Evolutionary conservation across 1,139 yeast genomes (phyloP), one percentile per base, ranked within the genome.

Genomic region (Hansenula lynferdii): DNA sequence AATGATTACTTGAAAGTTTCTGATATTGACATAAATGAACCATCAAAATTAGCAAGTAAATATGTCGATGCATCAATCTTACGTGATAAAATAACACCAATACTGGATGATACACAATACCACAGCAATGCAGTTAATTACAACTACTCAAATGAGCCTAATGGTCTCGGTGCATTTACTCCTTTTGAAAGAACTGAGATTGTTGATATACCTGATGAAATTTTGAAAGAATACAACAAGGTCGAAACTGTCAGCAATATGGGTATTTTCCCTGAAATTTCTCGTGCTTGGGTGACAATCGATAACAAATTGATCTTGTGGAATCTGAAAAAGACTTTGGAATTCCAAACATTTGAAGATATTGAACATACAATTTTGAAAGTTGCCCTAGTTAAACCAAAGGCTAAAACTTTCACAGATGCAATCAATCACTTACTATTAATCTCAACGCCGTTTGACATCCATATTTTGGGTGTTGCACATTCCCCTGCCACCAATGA

Each of bases 291-390:
- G 97, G 75, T 90, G 34, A 79, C 86, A 3, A 79, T 83, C 28
- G 97, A 89, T 58, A 84, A 84, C 54, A 80, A 83, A 53, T 69
- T 94, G 52, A 76, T 85, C 28, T 71, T 94, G 28, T 92, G 98
- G 98, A 77, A 79, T 36, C 75, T 81, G 3, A 77, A 73, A 50
- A 64, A 60, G 38, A 67, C 83, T 10, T 66, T 77, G 11, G 94
- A 85, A 46, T 85, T 81, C 54, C 79, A 82, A 49, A 79, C 87
- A 7, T 83, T 90, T 41, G 97, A 89, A 56, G 95, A 85, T 51
- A 75, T 89, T 42, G 75, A 77, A 43, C 86, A 86, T 51, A 75
- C 95, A 2, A 87, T 92, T 36, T 66, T 85, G 38, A 72, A 86
- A 8, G 92, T 89, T 26, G 75, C 77, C 43, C 61, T 92, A 37